Percentiles rank a stretch among this genome's conserved stretches.
Conservation (phyloP, 768 basidiomycete species). For the Coprinopsis marcescibilis region DNA sequence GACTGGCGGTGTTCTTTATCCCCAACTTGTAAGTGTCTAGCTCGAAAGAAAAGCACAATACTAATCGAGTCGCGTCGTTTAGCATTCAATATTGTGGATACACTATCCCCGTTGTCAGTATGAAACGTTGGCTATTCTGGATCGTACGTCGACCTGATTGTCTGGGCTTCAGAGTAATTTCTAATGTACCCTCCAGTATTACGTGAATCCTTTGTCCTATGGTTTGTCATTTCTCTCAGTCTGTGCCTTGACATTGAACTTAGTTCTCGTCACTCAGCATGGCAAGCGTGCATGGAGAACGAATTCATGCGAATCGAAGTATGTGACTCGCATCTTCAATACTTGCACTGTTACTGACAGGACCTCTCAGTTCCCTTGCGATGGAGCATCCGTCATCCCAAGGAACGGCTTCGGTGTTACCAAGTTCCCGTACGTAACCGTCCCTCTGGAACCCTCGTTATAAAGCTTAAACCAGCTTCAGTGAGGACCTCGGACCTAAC, state of each 20-base stretch:
- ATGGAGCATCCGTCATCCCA: constrained; percentile 61
- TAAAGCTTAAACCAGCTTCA: constrained; percentile 14
- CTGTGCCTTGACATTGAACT: not conserved
- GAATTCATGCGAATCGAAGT: constrained; percentile 73
- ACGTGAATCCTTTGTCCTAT: constrained; percentile 75
- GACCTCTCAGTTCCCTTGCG: constrained; percentile 48
- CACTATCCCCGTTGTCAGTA: constrained; percentile 57
- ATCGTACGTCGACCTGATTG: constrained; percentile 41
- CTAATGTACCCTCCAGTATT: constrained; percentile 39
- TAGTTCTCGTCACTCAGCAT: constrained; percentile 29
- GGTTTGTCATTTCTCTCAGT: constrained; percentile 14
- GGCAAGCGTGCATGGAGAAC: constrained; percentile 78
- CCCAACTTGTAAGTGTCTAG: constrained; percentile 51
- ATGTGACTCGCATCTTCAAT: constrained; percentile 18
- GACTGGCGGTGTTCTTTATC: constrained; percentile 60
- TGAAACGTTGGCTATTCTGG: constrained; percentile 87
- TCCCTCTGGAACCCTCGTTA: not conserved
- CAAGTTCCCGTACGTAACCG: constrained; percentile 53
- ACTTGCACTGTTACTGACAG: constrained; percentile 7
- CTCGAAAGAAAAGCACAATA: no score
- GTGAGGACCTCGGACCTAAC: constrained; percentile 51
- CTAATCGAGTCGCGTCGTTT: no score
- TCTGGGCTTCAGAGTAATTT: not conserved
- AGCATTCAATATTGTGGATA: constrained; percentile 66
- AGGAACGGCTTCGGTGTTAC: constrained; percentile 50